These are phyloP conservation scores for Cicer arietinum DNA, from an alignment of 306 rosid genomes.

Conservation along the genomic window DNA sequence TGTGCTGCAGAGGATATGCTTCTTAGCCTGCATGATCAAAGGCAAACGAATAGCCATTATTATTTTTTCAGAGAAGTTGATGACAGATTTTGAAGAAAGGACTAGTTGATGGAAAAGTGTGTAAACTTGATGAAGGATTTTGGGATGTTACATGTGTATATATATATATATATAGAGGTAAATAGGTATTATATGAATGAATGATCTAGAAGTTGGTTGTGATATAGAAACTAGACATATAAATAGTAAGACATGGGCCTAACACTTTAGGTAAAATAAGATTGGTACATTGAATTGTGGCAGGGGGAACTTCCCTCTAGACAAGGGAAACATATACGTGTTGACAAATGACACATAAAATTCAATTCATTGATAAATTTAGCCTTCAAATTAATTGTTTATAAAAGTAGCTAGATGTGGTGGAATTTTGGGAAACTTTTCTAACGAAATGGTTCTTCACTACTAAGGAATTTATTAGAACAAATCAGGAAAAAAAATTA, in stretches of 20 bases:
- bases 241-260: neutral
- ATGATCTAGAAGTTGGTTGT: neutral
- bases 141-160: slow-evolving; percentile 12
- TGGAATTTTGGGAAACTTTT: neutral
- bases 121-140: slow-evolving; percentile 7
- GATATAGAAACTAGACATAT: slow-evolving; percentile 7
- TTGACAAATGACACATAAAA: neutral
- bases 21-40: slow-evolving; percentile 4
- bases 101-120: neutral
- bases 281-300: neutral
- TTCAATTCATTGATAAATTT: neutral
- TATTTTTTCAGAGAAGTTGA: neutral
- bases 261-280: slow-evolving; percentile 5
- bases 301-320: neutral
- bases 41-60: slow-evolving; percentile 22
- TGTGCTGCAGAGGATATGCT: neutral
- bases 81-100: neutral
- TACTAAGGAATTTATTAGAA: no score
- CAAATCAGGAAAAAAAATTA: no score
- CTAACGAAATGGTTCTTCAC: neutral
- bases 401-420: neutral
- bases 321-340: neutral
- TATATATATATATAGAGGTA: neutral
- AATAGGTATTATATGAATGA: no score
- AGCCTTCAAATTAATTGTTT: neutral